Base-by-base conservation (phyloP, 192 early-diverging fungal species). In the Physocladia obscura region DNA sequence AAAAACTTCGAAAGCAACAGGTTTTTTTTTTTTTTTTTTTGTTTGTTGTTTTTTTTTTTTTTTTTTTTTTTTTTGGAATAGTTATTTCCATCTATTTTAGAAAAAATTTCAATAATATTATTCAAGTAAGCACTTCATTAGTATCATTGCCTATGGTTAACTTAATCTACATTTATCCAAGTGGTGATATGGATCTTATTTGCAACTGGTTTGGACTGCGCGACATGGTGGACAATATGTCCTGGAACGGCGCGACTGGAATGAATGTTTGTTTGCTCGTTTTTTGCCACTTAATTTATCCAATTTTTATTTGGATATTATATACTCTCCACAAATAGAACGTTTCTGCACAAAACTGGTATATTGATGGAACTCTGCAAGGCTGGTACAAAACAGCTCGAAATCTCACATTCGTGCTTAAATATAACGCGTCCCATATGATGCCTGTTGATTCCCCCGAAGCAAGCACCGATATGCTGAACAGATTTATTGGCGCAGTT, bases 131-230 rank as follows among this genome's bases (percentile, higher is more conserved):
- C n/a, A n/a, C n/a, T n/a, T n/a, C n/a, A n/a, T n/a, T n/a, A n/a
- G n/a, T n/a, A n/a, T n/a, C n/a, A n/a, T n/a, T n/a, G n/a, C n/a
- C n/a, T n/a, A n/a, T n/a, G n/a, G n/a, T n/a, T n/a, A n/a, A n/a
- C n/a, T n/a, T n/a, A n/a, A n/a, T n/a, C n/a, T n/a, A n/a, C n/a
- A n/a, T n/a, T n/a, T n/a, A n/a, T n/a, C n/a, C n/a, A n/a, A 93
- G 90, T 65, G 92, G 92, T 3, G 89, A 91, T 38, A 68, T 85
- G 60, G 92, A 94, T 68, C 68, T 93, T 52, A 92, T 93, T 55
- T 94, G 92, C 71, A 94, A 94, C 70, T 79, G 81, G 50, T 64
- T 87, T 26, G 92, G 92, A 24, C 87, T 87, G 0, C 77, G 87
- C 57, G 82, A 81, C 44, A 77, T 92, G 73, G 84, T 93, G 49